Percentiles rank a stretch among this genome's conserved stretches.
Evolutionary conservation across 345 rosid genomes (phyloP).

Genomic region (Gynandropsis gynandra): DNA sequence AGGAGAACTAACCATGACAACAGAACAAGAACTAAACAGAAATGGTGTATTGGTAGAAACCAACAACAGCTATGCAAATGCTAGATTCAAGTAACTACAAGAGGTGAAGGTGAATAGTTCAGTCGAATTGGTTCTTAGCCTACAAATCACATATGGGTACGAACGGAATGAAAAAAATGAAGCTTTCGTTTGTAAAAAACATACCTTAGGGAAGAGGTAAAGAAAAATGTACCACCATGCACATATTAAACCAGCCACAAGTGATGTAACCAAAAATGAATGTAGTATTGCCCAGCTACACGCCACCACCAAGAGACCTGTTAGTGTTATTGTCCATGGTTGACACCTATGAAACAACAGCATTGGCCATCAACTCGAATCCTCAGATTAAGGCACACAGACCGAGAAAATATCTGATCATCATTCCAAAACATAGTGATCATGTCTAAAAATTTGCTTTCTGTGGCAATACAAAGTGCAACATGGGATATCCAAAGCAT

Average conservation of each 20-base stretch:
- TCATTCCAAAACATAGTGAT: too few species aligned
- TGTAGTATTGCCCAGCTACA: constrained; percentile 66
- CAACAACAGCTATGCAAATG: neutral
- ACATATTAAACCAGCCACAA: constrained; percentile 35
- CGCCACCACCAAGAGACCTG: constrained; percentile 49
- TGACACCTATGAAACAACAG: constrained; percentile 58
- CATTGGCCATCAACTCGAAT: constrained; percentile 1
- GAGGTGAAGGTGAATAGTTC: too few species aligned
- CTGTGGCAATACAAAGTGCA: neutral
- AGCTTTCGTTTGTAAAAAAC: too few species aligned
- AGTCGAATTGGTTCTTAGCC: too few species aligned
- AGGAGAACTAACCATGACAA: too few species aligned
- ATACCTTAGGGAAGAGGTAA: constrained; percentile 83
- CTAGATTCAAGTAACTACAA: neutral
- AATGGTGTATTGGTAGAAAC: too few species aligned
- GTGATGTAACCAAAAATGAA: constrained; percentile 47
- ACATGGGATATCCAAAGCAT: too few species aligned
- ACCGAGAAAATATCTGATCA: neutral
- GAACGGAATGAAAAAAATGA: neutral
- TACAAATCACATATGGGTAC: too few species aligned
- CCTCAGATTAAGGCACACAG: neutral
- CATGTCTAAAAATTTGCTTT: too few species aligned
- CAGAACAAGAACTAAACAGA: too few species aligned
- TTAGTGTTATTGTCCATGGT: constrained; percentile 82
- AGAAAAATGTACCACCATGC: constrained; percentile 90